Conservation (phyloP, 768 basidiomycete species). For the Boletus subparvulus region DNA sequence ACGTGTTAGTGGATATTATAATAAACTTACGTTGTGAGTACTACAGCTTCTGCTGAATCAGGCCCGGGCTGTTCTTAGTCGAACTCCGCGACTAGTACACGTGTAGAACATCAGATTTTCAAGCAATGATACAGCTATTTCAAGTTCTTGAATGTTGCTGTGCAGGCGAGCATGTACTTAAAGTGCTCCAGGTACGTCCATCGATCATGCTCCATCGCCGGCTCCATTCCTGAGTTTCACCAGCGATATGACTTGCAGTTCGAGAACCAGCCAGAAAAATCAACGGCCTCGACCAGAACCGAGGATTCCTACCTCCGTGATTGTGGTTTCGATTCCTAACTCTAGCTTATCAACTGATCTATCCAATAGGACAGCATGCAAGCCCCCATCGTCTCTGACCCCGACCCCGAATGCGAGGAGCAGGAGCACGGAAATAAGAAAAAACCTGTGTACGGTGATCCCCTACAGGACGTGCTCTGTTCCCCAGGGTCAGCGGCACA, state of each 20-base stretch:
- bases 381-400: background rate
- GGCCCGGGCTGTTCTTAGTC: too few species aligned
- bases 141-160: background rate
- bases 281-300: background rate
- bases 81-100: too few species aligned
- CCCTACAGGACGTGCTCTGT: too few species aligned
- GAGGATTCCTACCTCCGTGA: background rate
- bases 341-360: background rate
- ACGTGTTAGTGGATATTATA: too few species aligned
- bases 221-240: background rate
- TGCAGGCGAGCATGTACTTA: background rate
- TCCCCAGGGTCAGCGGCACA: too few species aligned
- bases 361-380: background rate
- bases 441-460: background rate
- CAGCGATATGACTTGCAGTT: background rate
- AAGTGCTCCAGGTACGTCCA: background rate
- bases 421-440: background rate
- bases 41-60: too few species aligned
- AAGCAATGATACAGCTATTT: too few species aligned
- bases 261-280: background rate
- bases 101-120: too few species aligned
- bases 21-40: too few species aligned
- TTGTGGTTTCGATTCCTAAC: background rate
- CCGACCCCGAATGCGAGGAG: background rate
- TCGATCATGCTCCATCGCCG: background rate